Evolutionary conservation across 176 grass and related monocot genomes (phyloP).

Genomic region (Musa schizocarpa): DNA sequence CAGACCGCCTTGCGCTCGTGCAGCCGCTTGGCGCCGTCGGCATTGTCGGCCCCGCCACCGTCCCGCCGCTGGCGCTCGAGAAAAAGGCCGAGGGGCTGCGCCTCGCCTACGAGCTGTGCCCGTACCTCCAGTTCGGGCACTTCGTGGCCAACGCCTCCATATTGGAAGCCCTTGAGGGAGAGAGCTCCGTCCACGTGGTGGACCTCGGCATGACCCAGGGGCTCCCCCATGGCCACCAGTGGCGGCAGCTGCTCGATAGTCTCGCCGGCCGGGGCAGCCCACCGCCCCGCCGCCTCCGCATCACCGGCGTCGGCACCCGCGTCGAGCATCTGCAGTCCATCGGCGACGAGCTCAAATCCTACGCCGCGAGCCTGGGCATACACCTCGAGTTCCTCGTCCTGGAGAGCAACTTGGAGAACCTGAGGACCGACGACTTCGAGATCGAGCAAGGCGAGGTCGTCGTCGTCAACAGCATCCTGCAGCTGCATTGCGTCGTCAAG

Average conservation of each 20-base stretch:
- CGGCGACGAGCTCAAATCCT: conserved; percentile 30
- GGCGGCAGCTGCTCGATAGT: conserved; percentile 41
- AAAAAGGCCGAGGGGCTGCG: conserved; percentile 39
- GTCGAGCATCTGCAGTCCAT: conserved; percentile 26
- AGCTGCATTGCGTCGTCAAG: conserved; percentile 68
- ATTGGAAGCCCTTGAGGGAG: conserved; percentile 56
- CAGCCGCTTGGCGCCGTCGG: conserved; percentile 36
- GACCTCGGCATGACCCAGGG: conserved; percentile 59
- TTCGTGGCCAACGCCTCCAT: conserved; percentile 59
- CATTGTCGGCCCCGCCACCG: neutral
- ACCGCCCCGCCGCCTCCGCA: conserved; percentile 30
- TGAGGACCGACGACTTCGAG: conserved; percentile 32
- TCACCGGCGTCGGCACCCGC: conserved; percentile 36
- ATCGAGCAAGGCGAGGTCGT: conserved; percentile 31
- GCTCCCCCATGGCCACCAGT: conserved; percentile 41
- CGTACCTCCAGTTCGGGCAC: conserved; percentile 65
- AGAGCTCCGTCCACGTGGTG: conserved; percentile 48
- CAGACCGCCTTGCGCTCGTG: conserved; percentile 39
- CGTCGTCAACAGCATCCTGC: conserved; percentile 47
- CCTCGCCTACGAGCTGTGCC: conserved; percentile 67
- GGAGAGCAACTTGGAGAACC: conserved; percentile 42
- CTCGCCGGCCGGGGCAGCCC: conserved; percentile 21
- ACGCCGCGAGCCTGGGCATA: conserved; percentile 27
- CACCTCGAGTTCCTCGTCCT: conserved; percentile 37
- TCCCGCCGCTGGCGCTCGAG: conserved; percentile 11